A percentile compares a stretch with the other conserved stretches of the same genome.
Evolutionary conservation across 176 grass and related monocot genomes (phyloP).

Genomic region (Zoysia pacifica): DNA sequence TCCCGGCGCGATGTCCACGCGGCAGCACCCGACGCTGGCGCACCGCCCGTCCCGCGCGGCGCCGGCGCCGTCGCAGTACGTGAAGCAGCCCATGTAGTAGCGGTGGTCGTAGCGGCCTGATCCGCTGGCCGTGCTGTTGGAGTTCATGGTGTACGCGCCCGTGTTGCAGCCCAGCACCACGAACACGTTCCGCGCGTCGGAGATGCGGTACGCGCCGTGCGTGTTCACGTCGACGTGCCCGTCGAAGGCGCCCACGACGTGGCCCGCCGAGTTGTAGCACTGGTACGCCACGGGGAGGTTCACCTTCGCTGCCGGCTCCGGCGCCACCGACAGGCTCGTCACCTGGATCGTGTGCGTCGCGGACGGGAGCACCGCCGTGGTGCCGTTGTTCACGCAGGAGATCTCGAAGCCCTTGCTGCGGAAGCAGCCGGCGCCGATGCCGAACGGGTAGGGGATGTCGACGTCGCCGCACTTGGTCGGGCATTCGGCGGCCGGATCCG

Average conservation of each 20-base stretch:
- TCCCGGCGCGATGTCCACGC: background rate
- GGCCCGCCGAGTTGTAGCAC: slow-evolving; percentile 1
- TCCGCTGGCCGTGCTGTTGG: background rate
- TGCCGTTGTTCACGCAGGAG: background rate
- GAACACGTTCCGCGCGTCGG: slow-evolving; percentile 4
- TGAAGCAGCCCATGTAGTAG: slow-evolving; percentile 30
- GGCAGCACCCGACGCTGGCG: slow-evolving; percentile 21
- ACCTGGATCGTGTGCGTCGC: background rate
- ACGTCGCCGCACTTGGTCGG: background rate
- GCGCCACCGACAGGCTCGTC: background rate
- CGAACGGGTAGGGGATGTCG: slow-evolving; percentile 28
- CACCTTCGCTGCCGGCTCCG: background rate
- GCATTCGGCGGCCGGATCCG: background rate
- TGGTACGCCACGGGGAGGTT: background rate
- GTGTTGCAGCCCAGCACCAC: slow-evolving; percentile 14
- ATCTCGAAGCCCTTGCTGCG: slow-evolving; percentile 2
- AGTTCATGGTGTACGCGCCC: background rate
- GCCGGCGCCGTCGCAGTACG: background rate
- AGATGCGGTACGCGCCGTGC: background rate
- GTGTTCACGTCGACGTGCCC: background rate
- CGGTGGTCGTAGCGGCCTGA: background rate
- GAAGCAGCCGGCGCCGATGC: slow-evolving; percentile 1
- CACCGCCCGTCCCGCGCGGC: background rate
- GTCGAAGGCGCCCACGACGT: background rate
- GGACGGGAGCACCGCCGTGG: background rate